Conservation (phyloP, 495 filamentous ascomycete genomes). For the Penicillium daleae region DNA sequence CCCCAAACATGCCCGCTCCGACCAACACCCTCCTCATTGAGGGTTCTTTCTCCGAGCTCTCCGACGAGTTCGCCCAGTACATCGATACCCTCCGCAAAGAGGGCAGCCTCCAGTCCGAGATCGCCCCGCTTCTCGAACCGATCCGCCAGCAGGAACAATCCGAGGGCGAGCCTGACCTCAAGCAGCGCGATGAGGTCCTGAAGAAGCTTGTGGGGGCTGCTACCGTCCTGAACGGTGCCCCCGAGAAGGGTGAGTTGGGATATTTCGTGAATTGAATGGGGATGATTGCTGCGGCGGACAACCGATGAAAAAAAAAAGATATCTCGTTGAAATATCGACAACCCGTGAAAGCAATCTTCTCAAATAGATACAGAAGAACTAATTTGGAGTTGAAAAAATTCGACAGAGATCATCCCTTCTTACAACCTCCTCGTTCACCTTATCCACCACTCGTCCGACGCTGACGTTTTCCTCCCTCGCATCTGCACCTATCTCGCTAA, state of each 20-base stretch:
- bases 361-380: slow-evolving; percentile 11
- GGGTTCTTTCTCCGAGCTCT: slow-evolving; percentile 84
- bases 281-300: slow-evolving; percentile 7
- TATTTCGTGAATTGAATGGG: slow-evolving; percentile 6
- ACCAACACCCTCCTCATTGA: slow-evolving; percentile 80
- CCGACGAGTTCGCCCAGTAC: slow-evolving; percentile 85
- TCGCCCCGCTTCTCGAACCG: slow-evolving; percentile 70
- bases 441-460: slow-evolving; percentile 77
- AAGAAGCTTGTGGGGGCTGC: slow-evolving; percentile 84
- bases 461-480: slow-evolving; percentile 80
- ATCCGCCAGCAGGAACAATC: slow-evolving; percentile 54
- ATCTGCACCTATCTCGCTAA: slow-evolving; percentile 86
- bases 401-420: slow-evolving; percentile 81
- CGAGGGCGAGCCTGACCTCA: slow-evolving; percentile 48
- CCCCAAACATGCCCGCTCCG: slow-evolving; percentile 52
- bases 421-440: slow-evolving; percentile 97
- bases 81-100: slow-evolving; percentile 67
- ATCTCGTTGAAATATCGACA: slow-evolving; percentile 24
- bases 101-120: slow-evolving; percentile 66
- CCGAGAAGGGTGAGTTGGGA: slow-evolving; percentile 73
- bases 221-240: slow-evolving; percentile 70
- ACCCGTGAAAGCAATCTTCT: neutral
- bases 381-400: slow-evolving; percentile 16
- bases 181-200: slow-evolving; percentile 81
- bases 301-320: slow-evolving; percentile 18